Conservation (phyloP, 768 basidiomycete genomes). For the Mycena vitilis region DNA sequence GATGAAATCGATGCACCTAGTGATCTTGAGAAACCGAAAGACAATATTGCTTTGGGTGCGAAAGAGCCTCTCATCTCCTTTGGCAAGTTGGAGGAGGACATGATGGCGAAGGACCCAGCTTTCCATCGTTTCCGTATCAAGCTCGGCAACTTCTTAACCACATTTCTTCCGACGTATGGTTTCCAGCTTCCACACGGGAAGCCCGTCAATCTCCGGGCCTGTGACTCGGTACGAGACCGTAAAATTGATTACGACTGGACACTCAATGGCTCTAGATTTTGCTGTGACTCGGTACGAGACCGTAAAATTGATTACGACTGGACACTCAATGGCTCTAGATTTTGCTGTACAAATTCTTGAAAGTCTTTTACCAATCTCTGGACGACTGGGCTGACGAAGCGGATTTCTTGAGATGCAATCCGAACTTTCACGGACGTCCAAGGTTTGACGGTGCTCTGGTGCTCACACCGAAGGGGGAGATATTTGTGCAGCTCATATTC, state of each 20-base stretch:
- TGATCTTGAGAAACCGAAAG: neutral
- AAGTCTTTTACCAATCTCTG: constrained; percentile 35
- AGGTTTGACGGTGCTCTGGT: constrained; percentile 33
- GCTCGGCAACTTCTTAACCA: constrained; percentile 15
- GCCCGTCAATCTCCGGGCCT: no score
- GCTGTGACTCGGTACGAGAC: no score
- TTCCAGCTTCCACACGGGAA: neutral
- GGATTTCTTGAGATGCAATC: constrained; percentile 39
- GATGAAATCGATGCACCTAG: neutral
- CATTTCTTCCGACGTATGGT: neutral
- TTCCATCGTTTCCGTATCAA: constrained; percentile 26
- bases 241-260: no score
- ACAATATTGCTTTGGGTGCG: constrained; percentile 26
- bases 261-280: no score
- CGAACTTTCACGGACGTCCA: constrained; percentile 21
- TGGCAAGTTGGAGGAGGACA: constrained; percentile 16
- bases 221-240: no score
- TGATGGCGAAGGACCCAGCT: constrained; percentile 5
- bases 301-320: no score
- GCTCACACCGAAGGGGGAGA: neutral
- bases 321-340: neutral
- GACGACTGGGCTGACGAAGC: constrained; percentile 36
- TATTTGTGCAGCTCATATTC: constrained; percentile 4
- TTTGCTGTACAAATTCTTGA: constrained; percentile 26
- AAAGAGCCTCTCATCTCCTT: constrained; percentile 1